Conservation (phyloP, 2,329 filamentous ascomycete genomes). For the Cadophora sp. region DNA sequence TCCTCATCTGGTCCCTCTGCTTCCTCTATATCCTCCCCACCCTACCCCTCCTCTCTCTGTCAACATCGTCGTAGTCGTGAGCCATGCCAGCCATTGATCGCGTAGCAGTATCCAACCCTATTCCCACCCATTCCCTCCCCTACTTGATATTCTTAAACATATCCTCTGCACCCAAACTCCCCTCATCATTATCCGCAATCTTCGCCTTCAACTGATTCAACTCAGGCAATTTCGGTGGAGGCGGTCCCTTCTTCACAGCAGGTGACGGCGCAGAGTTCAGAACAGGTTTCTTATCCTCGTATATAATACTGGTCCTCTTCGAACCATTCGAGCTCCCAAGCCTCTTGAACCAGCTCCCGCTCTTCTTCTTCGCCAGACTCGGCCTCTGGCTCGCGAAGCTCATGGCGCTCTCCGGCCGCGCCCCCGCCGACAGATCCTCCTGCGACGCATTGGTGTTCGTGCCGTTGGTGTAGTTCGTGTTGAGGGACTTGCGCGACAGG, state of each 20-base stretch:
- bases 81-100: conserved; percentile 35
- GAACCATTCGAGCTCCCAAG: conserved; percentile 33
- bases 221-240: conserved; percentile 46
- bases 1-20: conserved; percentile 11
- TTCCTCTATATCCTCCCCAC: conserved; percentile 4
- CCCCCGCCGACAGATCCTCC: conserved; percentile 41
- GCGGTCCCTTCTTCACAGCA: conserved; percentile 37
- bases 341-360: conserved; percentile 44
- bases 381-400: conserved; percentile 38
- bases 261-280: neutral
- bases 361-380: conserved; percentile 39
- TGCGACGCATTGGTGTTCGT: conserved; percentile 36
- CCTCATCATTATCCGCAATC: conserved; percentile 41
- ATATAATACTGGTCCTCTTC: conserved; percentile 41
- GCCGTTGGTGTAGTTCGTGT: conserved; percentile 44
- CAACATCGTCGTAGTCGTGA: conserved; percentile 32
- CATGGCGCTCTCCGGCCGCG: conserved; percentile 42
- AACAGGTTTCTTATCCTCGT: conserved; percentile 36
- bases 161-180: conserved; percentile 44
- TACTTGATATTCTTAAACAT: conserved; percentile 48
- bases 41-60: conserved; percentile 6
- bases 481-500: conserved; percentile 46
- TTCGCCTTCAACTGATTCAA: conserved; percentile 44
- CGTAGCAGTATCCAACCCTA: conserved; percentile 33
- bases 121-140: conserved; percentile 15